Evolutionary conservation across 2,329 filamentous ascomycete species (phyloP).

Genomic region (Tolypocladium pustulatum): DNA sequence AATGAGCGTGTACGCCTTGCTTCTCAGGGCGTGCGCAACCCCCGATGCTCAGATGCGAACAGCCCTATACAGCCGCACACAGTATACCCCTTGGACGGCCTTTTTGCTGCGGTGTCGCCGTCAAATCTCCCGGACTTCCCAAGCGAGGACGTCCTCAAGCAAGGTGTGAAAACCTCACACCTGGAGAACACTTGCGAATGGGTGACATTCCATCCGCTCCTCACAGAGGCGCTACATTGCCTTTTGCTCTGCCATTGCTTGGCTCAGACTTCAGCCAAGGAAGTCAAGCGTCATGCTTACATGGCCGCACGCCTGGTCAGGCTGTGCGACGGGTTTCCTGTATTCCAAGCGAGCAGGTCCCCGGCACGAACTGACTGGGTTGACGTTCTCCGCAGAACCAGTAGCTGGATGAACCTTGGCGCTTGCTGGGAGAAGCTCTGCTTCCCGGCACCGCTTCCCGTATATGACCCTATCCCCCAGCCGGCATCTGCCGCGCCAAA

Average conservation of each 20-base stretch:
- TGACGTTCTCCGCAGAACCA: conserved; percentile 56
- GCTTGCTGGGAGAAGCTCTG: conserved; percentile 64
- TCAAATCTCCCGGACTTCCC: conserved; percentile 59
- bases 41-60: conserved; percentile 22
- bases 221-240: conserved; percentile 69
- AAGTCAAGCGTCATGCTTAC: conserved; percentile 68
- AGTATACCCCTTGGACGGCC: conserved; percentile 40
- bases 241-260: conserved; percentile 71
- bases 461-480: conserved; percentile 7
- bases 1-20: conserved; percentile 46
- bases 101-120: conserved; percentile 62
- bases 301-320: conserved; percentile 69
- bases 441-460: conserved; percentile 43
- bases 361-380: conserved; percentile 72
- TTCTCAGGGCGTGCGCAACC: conserved; percentile 34
- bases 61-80: conserved; percentile 21
- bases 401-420: conserved; percentile 59
- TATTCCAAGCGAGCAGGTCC: conserved; percentile 64
- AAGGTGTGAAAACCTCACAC: neutral
- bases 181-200: conserved; percentile 21
- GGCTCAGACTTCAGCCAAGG: conserved; percentile 66
- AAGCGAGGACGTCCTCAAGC: conserved; percentile 24
- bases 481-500: conserved; percentile 7
- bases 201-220: conserved; percentile 66
- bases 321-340: conserved; percentile 68